Percentiles rank a stretch among this genome's conserved stretches.
These are phyloP conservation scores for Cystobasidium pallidum DNA, from an alignment of 1,284 basidiomycete genomes.

Conservation along the genomic window DNA sequence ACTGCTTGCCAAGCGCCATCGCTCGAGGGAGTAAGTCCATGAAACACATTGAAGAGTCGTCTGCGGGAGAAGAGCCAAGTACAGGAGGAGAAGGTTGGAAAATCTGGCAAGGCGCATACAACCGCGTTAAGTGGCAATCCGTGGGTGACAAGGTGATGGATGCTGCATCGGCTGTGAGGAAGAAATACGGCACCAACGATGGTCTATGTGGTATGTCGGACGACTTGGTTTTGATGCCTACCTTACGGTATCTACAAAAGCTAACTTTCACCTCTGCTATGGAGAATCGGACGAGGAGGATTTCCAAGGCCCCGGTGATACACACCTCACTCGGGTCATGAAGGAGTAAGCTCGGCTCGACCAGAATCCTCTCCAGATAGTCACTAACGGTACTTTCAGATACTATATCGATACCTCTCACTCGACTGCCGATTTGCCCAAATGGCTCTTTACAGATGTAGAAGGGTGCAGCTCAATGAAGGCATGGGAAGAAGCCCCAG, in stretches of 20 bases:
- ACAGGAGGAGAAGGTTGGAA: constrained; percentile 39
- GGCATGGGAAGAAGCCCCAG: constrained; percentile 25
- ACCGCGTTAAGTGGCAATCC: constrained; percentile 35
- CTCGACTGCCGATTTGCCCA: constrained; percentile 30
- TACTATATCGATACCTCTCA: constrained; percentile 40
- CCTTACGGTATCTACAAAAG: no score
- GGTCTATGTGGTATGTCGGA: constrained; percentile 32
- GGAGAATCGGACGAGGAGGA: constrained; percentile 41
- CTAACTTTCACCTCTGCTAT: neutral
- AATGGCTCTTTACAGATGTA: constrained; percentile 39
- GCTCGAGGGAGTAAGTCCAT: neutral
- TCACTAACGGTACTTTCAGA: neutral
- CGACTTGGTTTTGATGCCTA: no score
- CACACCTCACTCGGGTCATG: constrained; percentile 39
- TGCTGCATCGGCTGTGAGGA: constrained; percentile 30
- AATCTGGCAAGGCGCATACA: constrained; percentile 28
- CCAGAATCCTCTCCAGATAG: neutral
- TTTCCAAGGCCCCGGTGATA: constrained; percentile 35
- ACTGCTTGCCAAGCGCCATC: neutral
- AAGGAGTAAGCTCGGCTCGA: constrained; percentile 27
- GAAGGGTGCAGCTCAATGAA: neutral
- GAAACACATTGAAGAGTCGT: neutral
- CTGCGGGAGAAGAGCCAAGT: neutral
- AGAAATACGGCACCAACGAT: constrained; percentile 4
- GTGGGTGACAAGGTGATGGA: constrained; percentile 37